A percentile compares a stretch with the other conserved stretches of the same genome.
Evolutionary conservation across 192 early-diverging fungal genomes (phyloP).

Genomic region (Endogone sp.): DNA sequence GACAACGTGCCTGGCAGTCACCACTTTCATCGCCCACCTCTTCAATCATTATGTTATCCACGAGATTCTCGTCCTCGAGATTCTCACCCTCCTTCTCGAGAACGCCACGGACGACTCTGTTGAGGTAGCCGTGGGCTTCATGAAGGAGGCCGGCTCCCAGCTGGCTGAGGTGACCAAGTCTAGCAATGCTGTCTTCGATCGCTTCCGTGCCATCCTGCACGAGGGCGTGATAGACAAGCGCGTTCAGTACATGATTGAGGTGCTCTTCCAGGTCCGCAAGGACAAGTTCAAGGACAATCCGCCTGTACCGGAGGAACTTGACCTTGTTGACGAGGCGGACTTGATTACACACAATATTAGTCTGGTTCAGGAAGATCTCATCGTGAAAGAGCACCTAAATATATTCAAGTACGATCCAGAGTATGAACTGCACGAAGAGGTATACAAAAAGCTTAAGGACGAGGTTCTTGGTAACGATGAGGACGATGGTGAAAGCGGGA

Average conservation of each 20-base stretch:
- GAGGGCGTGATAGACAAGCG: constrained; percentile 93
- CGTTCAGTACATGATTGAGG: constrained; percentile 97
- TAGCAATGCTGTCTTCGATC: constrained; percentile 84
- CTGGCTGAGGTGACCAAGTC: constrained; percentile 74
- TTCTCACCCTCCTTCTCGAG: constrained; percentile 78
- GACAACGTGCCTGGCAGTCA: constrained; percentile 73
- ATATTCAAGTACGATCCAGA: constrained; percentile 82
- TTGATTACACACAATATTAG: constrained; percentile 86
- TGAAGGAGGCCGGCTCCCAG: constrained; percentile 83
- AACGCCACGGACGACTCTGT: constrained; percentile 92
- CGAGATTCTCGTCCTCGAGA: constrained; percentile 86
- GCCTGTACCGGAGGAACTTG: constrained; percentile 69
- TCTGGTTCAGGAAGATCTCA: constrained; percentile 82
- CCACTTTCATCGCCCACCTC: constrained; percentile 88
- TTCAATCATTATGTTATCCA: constrained; percentile 87
- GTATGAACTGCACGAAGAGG: constrained; percentile 78
- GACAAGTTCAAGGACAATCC: constrained; percentile 92
- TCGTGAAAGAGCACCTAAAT: constrained; percentile 75
- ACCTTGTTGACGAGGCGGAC: constrained; percentile 93
- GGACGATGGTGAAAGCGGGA: not conserved
- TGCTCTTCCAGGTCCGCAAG: constrained; percentile 90
- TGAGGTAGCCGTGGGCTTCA: constrained; percentile 92
- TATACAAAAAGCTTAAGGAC: constrained; percentile 73
- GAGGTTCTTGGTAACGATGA: constrained; percentile 71
- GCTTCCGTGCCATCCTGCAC: constrained; percentile 88